Evolutionary conservation across 1,284 basidiomycete species (phyloP).

Genomic region (Moesziomyces sp.): DNA sequence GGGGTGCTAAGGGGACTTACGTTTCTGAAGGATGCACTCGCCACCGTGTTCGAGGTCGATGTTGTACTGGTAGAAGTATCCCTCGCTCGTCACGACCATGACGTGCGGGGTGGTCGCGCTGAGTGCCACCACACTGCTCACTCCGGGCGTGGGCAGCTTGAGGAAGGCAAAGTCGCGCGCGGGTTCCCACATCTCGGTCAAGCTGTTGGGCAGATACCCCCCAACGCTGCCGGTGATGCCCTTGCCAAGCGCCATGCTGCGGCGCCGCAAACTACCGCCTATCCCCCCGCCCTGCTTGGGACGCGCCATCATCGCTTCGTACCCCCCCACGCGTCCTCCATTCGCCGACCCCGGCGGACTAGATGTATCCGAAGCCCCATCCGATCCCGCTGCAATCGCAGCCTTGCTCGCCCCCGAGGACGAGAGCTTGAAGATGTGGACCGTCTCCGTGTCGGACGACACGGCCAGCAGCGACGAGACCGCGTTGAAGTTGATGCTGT

Average conservation of each 20-base stretch:
- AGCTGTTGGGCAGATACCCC: constrained; percentile 86
- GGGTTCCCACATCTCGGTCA: constrained; percentile 98
- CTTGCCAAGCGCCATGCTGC: constrained; percentile 72
- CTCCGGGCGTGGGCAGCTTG: constrained; percentile 83
- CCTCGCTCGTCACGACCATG: constrained; percentile 95
- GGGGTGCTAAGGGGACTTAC: constrained; percentile 10
- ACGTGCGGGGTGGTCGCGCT: constrained; percentile 85
- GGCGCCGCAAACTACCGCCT: constrained; percentile 69
- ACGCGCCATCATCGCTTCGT: constrained; percentile 68
- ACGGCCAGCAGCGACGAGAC: constrained; percentile 86
- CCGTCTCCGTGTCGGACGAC: constrained; percentile 90
- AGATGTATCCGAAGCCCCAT: constrained; percentile 17
- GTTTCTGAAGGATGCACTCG: constrained; percentile 92
- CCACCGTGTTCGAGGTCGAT: constrained; percentile 97
- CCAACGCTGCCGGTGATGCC: constrained; percentile 74
- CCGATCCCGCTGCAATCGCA: no score
- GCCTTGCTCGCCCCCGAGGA: no score
- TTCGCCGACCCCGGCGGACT: constrained; percentile 25
- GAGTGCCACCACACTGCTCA: constrained; percentile 66
- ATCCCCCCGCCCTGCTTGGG: constrained; percentile 36
- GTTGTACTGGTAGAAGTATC: constrained; percentile 93
- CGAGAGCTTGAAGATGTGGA: constrained; percentile 98
- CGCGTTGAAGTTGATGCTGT: constrained; percentile 90
- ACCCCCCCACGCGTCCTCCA: constrained; percentile 57
- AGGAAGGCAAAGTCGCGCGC: constrained; percentile 92